A percentile compares a stretch with the other conserved stretches of the same genome.
phyloP scores from a whole-genome alignment of 306 rosid species.

The Dryas drummondii region DNA sequence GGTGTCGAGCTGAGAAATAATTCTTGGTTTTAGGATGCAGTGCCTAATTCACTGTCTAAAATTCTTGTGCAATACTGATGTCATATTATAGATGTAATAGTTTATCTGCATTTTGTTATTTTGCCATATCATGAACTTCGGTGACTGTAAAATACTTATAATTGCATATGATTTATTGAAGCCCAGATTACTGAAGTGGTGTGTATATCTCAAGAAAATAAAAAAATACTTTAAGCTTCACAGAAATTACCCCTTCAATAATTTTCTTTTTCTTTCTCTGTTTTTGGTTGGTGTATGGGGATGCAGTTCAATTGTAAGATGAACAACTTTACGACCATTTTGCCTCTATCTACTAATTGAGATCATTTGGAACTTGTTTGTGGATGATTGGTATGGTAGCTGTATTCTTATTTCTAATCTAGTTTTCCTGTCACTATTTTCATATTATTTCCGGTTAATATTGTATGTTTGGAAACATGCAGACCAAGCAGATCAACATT shows the following conservation, averaged over 20 bases:
- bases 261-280: neutral
- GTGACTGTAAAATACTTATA: neutral
- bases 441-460: neutral
- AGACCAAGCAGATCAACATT: slow-evolving; percentile 32
- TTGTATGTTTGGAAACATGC: slow-evolving; percentile 7
- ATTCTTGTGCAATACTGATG: neutral
- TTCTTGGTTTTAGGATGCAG: too few relatives aligned
- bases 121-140: neutral
- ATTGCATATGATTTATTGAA: neutral
- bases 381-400: neutral
- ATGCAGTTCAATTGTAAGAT: neutral
- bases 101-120: neutral
- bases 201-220: neutral
- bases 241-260: neutral
- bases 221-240: neutral
- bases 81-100: neutral
- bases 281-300: neutral
- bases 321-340: neutral
- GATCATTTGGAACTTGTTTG: neutral
- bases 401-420: neutral
- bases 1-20: neutral
- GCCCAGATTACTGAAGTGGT: neutral
- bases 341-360: neutral
- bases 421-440: neutral
- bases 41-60: neutral